A percentile compares a stretch with the other conserved stretches of the same genome.
Conservation (phyloP, 1,284 basidiomycete species). For the Neotropicomus parvogracilis region DNA sequence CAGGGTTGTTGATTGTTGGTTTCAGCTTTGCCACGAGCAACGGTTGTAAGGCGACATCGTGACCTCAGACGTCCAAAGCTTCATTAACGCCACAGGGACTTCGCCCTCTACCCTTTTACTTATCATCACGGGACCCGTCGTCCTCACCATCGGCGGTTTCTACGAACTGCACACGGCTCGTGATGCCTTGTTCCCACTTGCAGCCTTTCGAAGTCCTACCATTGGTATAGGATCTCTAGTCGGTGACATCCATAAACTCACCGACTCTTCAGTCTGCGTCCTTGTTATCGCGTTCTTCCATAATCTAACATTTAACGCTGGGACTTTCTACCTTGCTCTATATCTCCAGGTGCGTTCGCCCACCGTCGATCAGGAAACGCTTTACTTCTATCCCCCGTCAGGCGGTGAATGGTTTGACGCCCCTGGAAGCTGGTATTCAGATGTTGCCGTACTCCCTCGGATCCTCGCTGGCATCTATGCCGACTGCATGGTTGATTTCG, state of each 20-base stretch:
- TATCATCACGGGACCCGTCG: conserved; percentile 50
- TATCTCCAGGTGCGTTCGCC: conserved; percentile 63
- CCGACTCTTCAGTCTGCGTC: conserved; percentile 49
- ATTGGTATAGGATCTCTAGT: conserved; percentile 44
- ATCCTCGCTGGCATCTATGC: conserved; percentile 75
- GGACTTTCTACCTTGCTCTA: conserved; percentile 77
- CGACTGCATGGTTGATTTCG: conserved; percentile 72
- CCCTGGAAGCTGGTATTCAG: conserved; percentile 64
- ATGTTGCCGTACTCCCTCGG: conserved; percentile 79
- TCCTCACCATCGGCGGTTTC: conserved; percentile 54
- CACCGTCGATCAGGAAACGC: conserved; percentile 4
- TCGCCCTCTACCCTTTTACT: conserved; percentile 56
- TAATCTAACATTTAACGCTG: conserved; percentile 75
- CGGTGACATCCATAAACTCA: conserved; percentile 17
- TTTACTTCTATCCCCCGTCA: conserved; percentile 29
- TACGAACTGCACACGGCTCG: conserved; percentile 64
- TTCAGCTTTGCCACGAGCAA: conserved; percentile 67
- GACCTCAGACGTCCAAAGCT: conserved; percentile 7
- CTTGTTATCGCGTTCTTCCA: conserved; percentile 71
- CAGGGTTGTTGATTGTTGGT: conserved; percentile 67
- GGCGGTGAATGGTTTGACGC: conserved; percentile 64
- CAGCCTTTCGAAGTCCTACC: conserved; percentile 55
- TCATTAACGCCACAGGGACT: conserved; percentile 46
- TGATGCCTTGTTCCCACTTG: conserved; percentile 68
- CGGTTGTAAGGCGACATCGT: conserved; percentile 54